A percentile compares a stretch with the other conserved stretches of the same genome.
Evolutionary conservation across 331 rosid species (phyloP).

Genomic region (Telfairia occidentalis): DNA sequence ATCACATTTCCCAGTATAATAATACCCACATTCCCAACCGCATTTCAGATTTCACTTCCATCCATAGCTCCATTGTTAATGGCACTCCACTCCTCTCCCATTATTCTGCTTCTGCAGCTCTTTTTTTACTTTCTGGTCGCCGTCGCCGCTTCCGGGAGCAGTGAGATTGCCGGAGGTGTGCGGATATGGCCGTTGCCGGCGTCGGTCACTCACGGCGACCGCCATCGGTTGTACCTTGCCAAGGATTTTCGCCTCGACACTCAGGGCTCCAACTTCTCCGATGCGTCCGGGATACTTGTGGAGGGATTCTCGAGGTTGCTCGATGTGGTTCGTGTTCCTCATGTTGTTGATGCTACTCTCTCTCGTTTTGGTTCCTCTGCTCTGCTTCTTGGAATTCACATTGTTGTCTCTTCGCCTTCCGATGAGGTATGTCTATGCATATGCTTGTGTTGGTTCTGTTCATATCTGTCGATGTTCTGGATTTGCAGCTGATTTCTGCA

Average conservation of each 20-base stretch:
- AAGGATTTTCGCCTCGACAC: conserved; percentile 21
- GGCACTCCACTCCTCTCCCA: neutral
- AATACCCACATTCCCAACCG: neutral
- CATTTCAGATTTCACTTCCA: conserved; percentile 6
- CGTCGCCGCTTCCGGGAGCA: neutral
- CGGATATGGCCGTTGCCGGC: conserved; percentile 32
- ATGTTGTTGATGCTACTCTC: conserved; percentile 10
- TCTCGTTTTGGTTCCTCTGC: neutral
- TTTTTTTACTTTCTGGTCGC: neutral
- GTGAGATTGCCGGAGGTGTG: conserved; percentile 4
- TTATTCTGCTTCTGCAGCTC: neutral
- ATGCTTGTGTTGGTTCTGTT: neutral
- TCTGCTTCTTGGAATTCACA: conserved; percentile 29
- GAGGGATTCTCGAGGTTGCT: conserved; percentile 26
- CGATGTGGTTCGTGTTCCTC: conserved; percentile 4
- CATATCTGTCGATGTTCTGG: neutral
- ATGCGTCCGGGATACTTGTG: conserved; percentile 21
- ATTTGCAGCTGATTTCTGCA: neutral
- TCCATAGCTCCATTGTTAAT: neutral
- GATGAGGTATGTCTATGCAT: conserved; percentile 24
- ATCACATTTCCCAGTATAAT: neutral
- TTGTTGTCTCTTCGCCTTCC: conserved; percentile 22
- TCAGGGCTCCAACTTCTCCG: conserved; percentile 17
- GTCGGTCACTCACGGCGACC: conserved; percentile 16
- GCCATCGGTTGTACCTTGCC: neutral